Conservation (phyloP, 495 filamentous ascomycete species). For the Immersiella caudata region DNA sequence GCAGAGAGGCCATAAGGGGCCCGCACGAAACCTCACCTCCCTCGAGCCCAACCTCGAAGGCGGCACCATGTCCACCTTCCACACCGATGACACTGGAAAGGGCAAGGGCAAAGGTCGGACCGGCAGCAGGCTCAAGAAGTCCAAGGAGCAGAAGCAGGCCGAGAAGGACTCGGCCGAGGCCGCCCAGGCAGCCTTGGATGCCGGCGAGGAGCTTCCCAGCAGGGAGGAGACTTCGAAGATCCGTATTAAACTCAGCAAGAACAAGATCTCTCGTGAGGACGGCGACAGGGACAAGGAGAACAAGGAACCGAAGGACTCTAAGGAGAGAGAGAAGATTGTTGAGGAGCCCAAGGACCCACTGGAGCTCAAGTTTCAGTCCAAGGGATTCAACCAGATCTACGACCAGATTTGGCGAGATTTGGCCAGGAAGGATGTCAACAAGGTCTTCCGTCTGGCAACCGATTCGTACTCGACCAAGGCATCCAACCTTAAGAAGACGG, state of each 20-base stretch:
- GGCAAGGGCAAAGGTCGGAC: constrained; percentile 67
- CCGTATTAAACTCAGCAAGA: constrained; percentile 56
- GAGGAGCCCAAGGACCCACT: constrained; percentile 53
- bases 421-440: constrained; percentile 88
- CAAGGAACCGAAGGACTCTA: constrained; percentile 55
- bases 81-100: constrained; percentile 63
- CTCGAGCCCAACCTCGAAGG: constrained; percentile 83
- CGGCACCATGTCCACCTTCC: constrained; percentile 85
- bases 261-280: constrained; percentile 36
- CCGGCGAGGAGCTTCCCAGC: constrained; percentile 74
- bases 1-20: constrained; percentile 79
- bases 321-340: constrained; percentile 68
- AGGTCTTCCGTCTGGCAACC: constrained; percentile 82
- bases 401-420: constrained; percentile 98
- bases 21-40: constrained; percentile 75
- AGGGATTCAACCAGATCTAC: constrained; percentile 95
- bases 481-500: constrained; percentile 95
- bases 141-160: constrained; percentile 94
- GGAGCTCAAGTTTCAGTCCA: constrained; percentile 71
- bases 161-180: constrained; percentile 92
- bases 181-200: constrained; percentile 81
- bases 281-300: constrained; percentile 49
- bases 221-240: constrained; percentile 70
- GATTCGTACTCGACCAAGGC: constrained; percentile 80
- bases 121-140: constrained; percentile 76